Percentiles rank a stretch among this genome's conserved stretches.
Evolutionary conservation across 495 filamentous ascomycete genomes (phyloP).

Genomic region (Penicillium chermesinum): DNA sequence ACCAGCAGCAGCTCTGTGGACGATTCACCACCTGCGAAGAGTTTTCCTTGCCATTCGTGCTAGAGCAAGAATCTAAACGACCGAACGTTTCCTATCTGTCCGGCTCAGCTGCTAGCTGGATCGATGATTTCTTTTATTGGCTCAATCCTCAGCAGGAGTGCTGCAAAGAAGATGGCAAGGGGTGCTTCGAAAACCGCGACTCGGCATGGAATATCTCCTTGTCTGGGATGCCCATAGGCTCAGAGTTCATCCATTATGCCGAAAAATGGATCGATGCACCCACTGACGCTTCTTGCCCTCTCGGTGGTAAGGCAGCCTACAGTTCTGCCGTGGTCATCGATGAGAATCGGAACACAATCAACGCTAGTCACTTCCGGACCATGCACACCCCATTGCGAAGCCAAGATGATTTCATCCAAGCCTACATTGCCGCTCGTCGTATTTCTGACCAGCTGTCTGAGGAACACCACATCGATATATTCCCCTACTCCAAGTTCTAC

Average conservation of each 20-base stretch:
- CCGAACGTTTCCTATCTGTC: conserved; percentile 84
- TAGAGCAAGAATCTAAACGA: conserved; percentile 90
- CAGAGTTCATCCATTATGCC: conserved; percentile 82
- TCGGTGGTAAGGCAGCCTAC: conserved; percentile 85
- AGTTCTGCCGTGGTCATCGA: conserved; percentile 81
- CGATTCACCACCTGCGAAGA: conserved; percentile 82
- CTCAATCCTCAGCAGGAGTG: conserved; percentile 84
- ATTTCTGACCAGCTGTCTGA: conserved; percentile 70
- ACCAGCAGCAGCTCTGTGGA: conserved; percentile 85
- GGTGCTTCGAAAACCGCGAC: conserved; percentile 71
- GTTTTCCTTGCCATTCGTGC: conserved; percentile 75
- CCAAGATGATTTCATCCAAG: conserved; percentile 89
- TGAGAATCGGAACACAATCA: conserved; percentile 53
- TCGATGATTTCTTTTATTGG: conserved; percentile 96
- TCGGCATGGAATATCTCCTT: conserved; percentile 86
- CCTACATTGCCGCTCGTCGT: conserved; percentile 84
- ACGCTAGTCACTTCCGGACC: conserved; percentile 86
- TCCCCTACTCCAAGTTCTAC: conserved; percentile 95
- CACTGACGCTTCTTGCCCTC: conserved; percentile 74
- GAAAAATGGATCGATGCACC: conserved; percentile 76
- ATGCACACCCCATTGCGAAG: conserved; percentile 77
- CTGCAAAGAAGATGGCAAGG: conserved; percentile 60
- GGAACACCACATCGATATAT: conserved; percentile 68
- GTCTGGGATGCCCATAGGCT: conserved; percentile 83
- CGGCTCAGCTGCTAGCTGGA: conserved; percentile 91